These are phyloP conservation scores for Cladorrhinum sp. DNA, from an alignment of 2,329 filamentous ascomycete species.

Conservation along the genomic window DNA sequence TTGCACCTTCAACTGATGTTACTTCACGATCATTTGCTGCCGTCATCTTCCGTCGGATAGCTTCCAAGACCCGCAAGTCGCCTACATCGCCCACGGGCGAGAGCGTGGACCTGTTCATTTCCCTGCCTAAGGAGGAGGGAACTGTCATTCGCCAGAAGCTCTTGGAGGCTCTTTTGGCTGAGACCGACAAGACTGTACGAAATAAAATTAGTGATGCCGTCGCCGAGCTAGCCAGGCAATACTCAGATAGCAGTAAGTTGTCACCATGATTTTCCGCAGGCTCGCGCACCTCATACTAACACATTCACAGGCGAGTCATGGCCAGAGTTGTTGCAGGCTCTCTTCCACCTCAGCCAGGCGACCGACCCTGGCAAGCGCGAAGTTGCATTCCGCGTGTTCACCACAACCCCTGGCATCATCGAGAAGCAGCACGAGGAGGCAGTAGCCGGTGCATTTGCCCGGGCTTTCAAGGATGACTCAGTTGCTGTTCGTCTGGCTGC, in stretches of 20 bases:
- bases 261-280: constrained; percentile 7
- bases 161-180: constrained; percentile 70
- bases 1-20: constrained; percentile 71
- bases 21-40: constrained; percentile 86
- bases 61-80: constrained; percentile 81
- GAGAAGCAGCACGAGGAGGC: constrained; percentile 91
- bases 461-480: constrained; percentile 86
- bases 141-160: constrained; percentile 79
- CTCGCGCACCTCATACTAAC: constrained; percentile 12
- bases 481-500: constrained; percentile 83
- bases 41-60: constrained; percentile 90
- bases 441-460: constrained; percentile 84
- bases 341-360: constrained; percentile 90
- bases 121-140: constrained; percentile 69
- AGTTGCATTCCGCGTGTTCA: constrained; percentile 91
- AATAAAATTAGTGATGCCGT: constrained; percentile 99
- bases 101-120: constrained; percentile 80
- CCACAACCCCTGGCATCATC: constrained; percentile 91
- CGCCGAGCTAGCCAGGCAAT: constrained; percentile 91
- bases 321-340: constrained; percentile 79
- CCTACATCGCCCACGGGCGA: constrained; percentile 71
- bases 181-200: constrained; percentile 70
- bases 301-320: constrained; percentile 67
- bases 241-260: constrained; percentile 79
- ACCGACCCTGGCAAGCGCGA: constrained; percentile 80